phyloP scores from a whole-genome alignment of 2,329 filamentous ascomycete genomes.

The Blumeriella jaapii region DNA sequence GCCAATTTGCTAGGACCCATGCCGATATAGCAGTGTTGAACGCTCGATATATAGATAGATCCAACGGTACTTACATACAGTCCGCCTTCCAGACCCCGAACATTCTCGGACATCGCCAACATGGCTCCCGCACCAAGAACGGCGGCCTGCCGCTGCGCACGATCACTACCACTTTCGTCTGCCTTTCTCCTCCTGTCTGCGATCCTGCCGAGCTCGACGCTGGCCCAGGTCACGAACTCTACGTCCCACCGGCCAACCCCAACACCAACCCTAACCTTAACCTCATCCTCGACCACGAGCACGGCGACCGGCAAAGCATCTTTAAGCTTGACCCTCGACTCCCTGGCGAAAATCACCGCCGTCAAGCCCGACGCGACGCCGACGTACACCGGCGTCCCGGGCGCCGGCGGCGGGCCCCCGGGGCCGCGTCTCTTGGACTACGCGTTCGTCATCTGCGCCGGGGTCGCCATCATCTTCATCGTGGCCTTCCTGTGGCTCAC shows the following conservation, averaged over 20 bases:
- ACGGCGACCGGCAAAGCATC: too few relatives aligned
- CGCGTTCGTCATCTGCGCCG: constrained; percentile 37
- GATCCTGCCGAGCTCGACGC: constrained; percentile 17
- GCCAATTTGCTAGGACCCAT: too few relatives aligned
- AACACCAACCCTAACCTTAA: constrained; percentile 7
- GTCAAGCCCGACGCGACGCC: constrained; percentile 5
- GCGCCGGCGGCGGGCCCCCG: constrained; percentile 22
- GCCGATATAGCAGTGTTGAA: too few relatives aligned
- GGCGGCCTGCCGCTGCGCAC: constrained; percentile 13
- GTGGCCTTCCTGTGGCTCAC: constrained; percentile 34
- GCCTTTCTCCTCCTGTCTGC: constrained; percentile 18
- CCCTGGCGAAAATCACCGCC: constrained; percentile 2
- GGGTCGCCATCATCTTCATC: constrained; percentile 33
- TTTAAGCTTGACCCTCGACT: too few relatives aligned
- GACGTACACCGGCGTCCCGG: too few relatives aligned
- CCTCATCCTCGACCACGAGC: constrained; percentile 3
- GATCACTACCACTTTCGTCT: constrained; percentile 13
- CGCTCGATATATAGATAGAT: too few relatives aligned
- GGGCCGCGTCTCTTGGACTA: constrained; percentile 44
- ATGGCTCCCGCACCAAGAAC: constrained; percentile 11
- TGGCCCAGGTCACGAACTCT: constrained; percentile 14
- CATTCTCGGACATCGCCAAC: background rate
- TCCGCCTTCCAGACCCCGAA: background rate
- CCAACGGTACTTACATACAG: too few relatives aligned
- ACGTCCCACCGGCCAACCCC: background rate